Base-by-base conservation (phyloP, 352 stramenopile species). In the Globisporangium mamillatum region DNA sequence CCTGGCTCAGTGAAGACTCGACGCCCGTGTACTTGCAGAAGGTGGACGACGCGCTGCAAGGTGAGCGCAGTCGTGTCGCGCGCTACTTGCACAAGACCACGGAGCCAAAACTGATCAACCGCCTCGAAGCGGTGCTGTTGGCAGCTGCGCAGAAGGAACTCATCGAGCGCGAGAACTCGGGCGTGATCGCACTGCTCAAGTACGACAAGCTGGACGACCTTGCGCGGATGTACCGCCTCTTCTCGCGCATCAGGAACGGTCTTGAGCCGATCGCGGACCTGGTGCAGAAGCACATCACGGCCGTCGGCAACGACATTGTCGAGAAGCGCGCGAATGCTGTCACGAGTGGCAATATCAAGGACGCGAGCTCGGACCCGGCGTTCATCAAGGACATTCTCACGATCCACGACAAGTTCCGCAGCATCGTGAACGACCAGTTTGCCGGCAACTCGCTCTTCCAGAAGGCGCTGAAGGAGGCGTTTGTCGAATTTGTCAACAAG, bases 391-490 rank as follows among this genome's bases (percentile, higher is more conserved):
- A 95, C 63, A 97, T 99, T 63, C 88, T 99, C 69, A 88, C 89
- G 18, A 94, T 98, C 57, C 96, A 99, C 82, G 97, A 99, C 70
- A 99, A 99, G 76, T 99, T 99, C 81, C 87, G 98, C 38, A 93
- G 82, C 58, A 92, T 99, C 29, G 97, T 99, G 66, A 98, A 98
- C 67, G 91, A 98, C 53, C 95, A 99, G 67, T 99, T 99, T 79
- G 82, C 88, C 9, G 93, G 90, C 55, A 98, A 99, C 74, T 96
- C 96, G 38, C 86, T 99, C 1, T 99, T 99, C 73, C 97, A 99
- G 81, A 99, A 99, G 83, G 98, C 97, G 2, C 81, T 99, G 54
- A 99, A 99, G 81, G 97, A 99, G 63, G 98, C 98, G 0, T 99
- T 99, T 78, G 96, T 99, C 29, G 96, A 99, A 70, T 98, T 99